A percentile compares a stretch with the other conserved stretches of the same genome.
phyloP scores from a whole-genome alignment of 2,329 filamentous ascomycete genomes.

The Penicillium verrucosum region DNA sequence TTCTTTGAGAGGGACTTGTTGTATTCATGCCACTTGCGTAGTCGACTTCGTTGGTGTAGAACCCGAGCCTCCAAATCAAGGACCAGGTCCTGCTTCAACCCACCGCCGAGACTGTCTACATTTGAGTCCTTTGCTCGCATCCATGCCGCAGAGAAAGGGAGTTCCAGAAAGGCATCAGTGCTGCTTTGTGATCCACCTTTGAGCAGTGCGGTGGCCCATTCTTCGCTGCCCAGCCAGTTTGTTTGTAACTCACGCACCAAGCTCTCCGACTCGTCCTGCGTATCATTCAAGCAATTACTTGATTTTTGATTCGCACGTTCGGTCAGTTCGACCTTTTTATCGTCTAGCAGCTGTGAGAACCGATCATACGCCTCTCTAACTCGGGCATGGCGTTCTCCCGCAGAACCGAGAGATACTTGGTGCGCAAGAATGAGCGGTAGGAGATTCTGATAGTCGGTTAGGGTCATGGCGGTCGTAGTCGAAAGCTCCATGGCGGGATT shows the following conservation, averaged over 20 bases:
- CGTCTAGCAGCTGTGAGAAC: conserved; percentile 62
- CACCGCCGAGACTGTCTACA: conserved; percentile 42
- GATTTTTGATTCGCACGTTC: conserved; percentile 29
- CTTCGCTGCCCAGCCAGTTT: conserved; percentile 75
- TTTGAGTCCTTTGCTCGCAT: conserved; percentile 58
- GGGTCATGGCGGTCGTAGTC: conserved; percentile 45
- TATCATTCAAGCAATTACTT: conserved; percentile 28
- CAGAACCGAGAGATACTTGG: conserved; percentile 60
- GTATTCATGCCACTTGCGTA: conserved; percentile 73
- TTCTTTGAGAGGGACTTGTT: conserved; percentile 39
- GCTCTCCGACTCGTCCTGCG: conserved; percentile 33
- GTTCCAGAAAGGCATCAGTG: conserved; percentile 62
- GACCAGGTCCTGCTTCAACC: conserved; percentile 44
- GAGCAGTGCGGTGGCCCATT: conserved; percentile 69
- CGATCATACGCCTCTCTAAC: conserved; percentile 58
- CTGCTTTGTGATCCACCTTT: conserved; percentile 59
- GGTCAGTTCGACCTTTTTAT: conserved; percentile 59
- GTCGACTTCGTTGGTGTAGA: conserved; percentile 61
- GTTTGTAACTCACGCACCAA: conserved; percentile 53
- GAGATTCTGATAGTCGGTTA: conserved; percentile 44
- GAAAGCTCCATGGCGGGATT: conserved; percentile 56
- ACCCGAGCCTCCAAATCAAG: conserved; percentile 70
- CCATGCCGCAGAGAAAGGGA: conserved; percentile 70
- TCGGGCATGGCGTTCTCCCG: conserved; percentile 59
- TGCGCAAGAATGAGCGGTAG: conserved; percentile 70